phyloP scores from a whole-genome alignment of 2,329 filamentous ascomycete species.

The Aurifilum marmelostoma region DNA sequence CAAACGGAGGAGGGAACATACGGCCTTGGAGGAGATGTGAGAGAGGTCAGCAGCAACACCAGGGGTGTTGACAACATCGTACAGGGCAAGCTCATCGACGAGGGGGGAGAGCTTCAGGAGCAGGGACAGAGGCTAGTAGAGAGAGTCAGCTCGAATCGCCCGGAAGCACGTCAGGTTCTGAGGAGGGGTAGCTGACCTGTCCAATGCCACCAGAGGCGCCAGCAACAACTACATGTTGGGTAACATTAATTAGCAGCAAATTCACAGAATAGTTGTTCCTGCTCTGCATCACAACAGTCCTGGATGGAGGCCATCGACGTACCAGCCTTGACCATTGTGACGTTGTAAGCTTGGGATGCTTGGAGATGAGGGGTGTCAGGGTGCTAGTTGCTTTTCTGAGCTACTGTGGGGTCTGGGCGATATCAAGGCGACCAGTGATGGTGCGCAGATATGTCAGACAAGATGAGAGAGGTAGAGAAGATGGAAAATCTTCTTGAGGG shows the following conservation, averaged over 20 bases:
- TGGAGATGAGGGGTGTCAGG: constrained; percentile 35
- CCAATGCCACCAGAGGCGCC: constrained; percentile 98
- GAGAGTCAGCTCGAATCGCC: constrained; percentile 30
- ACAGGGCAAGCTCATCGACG: constrained; percentile 90
- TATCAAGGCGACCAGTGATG: constrained; percentile 19
- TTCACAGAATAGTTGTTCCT: constrained; percentile 26
- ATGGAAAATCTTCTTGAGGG: neutral
- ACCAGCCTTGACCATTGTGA: constrained; percentile 47
- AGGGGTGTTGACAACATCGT: constrained; percentile 99
- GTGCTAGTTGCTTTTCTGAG: constrained; percentile 2
- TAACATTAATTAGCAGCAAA: constrained; percentile 15
- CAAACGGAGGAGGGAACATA: constrained; percentile 42
- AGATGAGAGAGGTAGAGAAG: neutral
- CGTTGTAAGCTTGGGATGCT: constrained; percentile 24
- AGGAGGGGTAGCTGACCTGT: constrained; percentile 65
- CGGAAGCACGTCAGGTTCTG: constrained; percentile 1
- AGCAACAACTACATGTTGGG: constrained; percentile 68
- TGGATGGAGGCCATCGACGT: constrained; percentile 25
- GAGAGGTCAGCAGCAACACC: constrained; percentile 96
- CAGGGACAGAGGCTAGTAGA: constrained; percentile 82
- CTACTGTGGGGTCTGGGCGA: constrained; percentile 27
- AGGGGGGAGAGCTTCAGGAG: constrained; percentile 89
- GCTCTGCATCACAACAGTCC: neutral
- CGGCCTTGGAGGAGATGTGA: constrained; percentile 91
- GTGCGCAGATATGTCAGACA: constrained; percentile 18